Percentiles rank a stretch among this genome's conserved stretches.
Evolutionary conservation across 805 yeast genomes (phyloP).

Genomic region (Wickerhamomyces tratensis): DNA sequence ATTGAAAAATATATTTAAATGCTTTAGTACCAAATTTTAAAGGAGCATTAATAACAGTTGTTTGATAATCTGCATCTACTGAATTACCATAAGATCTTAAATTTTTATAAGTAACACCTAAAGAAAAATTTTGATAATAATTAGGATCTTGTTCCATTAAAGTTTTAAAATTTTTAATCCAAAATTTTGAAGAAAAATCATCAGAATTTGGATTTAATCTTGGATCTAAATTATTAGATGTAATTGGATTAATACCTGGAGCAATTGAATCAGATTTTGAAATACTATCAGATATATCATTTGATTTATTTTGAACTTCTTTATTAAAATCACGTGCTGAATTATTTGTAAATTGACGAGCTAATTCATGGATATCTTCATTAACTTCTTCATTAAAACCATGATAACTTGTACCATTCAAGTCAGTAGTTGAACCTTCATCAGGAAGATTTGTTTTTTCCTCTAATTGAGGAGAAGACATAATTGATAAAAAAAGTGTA

Average conservation of each 20-base stretch:
- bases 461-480: too few species aligned
- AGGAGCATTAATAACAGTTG: constrained; percentile 40
- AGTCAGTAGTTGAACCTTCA: too few species aligned
- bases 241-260: background rate
- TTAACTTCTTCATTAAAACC: too few species aligned
- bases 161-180: constrained; percentile 59
- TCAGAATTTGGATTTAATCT: constrained; percentile 49
- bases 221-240: constrained; percentile 17
- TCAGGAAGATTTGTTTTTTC: too few species aligned
- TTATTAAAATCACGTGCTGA: too few species aligned
- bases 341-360: too few species aligned
- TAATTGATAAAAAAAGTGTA: too few species aligned
- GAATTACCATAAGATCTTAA: constrained; percentile 58
- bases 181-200: constrained; percentile 48
- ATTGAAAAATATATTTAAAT: constrained; percentile 4
- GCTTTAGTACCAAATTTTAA: constrained; percentile 21
- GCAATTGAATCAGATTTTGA: constrained; percentile 3
- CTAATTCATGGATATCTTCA: too few species aligned
- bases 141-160: constrained; percentile 45
- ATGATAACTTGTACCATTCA: too few species aligned
- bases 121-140: constrained; percentile 48
- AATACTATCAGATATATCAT: too few species aligned
- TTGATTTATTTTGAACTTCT: too few species aligned
- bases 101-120: constrained; percentile 51
- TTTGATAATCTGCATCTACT: constrained; percentile 57